These are phyloP conservation scores for Conoideocrella luteorostrata DNA, from an alignment of 2,329 filamentous ascomycete species.

Conservation along the genomic window DNA sequence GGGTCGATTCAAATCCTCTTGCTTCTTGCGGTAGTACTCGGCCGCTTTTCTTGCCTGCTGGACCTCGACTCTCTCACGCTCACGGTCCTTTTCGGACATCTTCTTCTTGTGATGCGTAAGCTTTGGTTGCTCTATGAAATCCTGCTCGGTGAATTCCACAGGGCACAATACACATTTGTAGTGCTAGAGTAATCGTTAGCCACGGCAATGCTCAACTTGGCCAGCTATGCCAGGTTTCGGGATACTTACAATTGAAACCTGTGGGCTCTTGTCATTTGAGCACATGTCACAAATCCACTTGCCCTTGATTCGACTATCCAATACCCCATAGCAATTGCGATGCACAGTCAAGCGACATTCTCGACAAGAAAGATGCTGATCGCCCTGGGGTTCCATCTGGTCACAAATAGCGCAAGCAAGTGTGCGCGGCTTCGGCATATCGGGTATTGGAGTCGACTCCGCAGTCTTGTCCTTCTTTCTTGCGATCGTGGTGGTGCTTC, in stretches of 20 bases:
- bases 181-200: conserved; percentile 38
- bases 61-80: conserved; percentile 79
- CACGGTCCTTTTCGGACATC: conserved; percentile 77
- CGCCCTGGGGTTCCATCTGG: conserved; percentile 63
- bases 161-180: conserved; percentile 94
- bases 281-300: conserved; percentile 98
- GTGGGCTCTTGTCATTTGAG: conserved; percentile 83
- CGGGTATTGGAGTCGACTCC: conserved; percentile 57
- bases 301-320: conserved; percentile 58
- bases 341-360: conserved; percentile 92
- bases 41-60: conserved; percentile 74
- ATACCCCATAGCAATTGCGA: conserved; percentile 83
- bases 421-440: conserved; percentile 69
- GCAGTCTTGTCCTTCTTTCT: conserved; percentile 57
- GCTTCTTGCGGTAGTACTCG: conserved; percentile 75
- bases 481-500: conserved; percentile 28
- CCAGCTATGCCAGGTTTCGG: neutral
- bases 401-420: conserved; percentile 83
- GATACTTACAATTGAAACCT: conserved; percentile 74
- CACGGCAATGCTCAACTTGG: conserved; percentile 9
- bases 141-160: conserved; percentile 71
- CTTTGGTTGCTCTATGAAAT: conserved; percentile 68
- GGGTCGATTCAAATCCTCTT: conserved; percentile 79
- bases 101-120: conserved; percentile 67
- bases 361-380: conserved; percentile 70